Evolutionary conservation across 495 filamentous ascomycete species (phyloP).

Genomic region (Lophium mytilinum): DNA sequence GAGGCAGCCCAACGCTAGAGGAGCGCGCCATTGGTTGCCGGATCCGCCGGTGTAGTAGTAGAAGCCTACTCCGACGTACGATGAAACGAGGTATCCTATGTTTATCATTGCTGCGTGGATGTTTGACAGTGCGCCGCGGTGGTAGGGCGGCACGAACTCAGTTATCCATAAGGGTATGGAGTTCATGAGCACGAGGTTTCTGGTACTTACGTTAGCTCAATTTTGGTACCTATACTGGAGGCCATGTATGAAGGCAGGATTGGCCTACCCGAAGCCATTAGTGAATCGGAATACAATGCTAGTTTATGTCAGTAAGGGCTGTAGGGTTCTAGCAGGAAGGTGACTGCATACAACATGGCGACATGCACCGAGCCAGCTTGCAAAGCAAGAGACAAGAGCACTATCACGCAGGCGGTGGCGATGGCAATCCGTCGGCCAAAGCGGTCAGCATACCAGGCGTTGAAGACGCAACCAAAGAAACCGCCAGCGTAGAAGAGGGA

Average conservation of each 20-base stretch:
- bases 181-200: background rate
- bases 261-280: background rate
- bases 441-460: background rate
- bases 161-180: background rate
- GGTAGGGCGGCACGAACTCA: background rate
- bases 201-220: background rate
- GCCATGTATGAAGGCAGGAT: background rate
- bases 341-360: background rate
- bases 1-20: background rate
- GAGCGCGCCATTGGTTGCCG: background rate
- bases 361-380: background rate
- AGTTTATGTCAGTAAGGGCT: too few species aligned
- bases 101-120: background rate
- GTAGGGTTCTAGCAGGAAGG: too few species aligned
- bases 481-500: background rate
- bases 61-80: background rate
- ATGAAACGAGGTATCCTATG: background rate
- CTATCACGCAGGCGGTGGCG: background rate
- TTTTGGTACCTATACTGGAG: background rate
- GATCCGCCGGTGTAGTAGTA: background rate
- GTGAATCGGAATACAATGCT: background rate
- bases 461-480: background rate
- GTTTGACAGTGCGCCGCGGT: background rate
- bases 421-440: background rate
- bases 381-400: background rate